These are phyloP conservation scores for Phytophthora pisi DNA, from an alignment of 352 stramenopile species.

Conservation along the genomic window DNA sequence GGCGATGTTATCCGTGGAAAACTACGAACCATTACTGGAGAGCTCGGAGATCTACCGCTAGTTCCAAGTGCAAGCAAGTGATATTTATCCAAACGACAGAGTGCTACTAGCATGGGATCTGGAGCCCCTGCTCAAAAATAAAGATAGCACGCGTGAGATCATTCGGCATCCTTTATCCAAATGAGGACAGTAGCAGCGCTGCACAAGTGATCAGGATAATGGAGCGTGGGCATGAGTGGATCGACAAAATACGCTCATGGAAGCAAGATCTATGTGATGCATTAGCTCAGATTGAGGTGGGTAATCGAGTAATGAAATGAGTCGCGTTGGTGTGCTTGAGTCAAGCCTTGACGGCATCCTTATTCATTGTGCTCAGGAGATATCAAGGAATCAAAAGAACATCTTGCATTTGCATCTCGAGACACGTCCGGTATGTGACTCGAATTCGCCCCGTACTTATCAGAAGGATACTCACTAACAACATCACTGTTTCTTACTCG, in stretches of 20 bases:
- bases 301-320: background rate
- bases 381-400: slow-evolving; percentile 40
- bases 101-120: slow-evolving; percentile 6
- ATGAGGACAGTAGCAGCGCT: slow-evolving; percentile 1
- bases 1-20: slow-evolving; percentile 81
- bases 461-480: background rate
- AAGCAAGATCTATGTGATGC: slow-evolving; percentile 14
- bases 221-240: slow-evolving; percentile 9
- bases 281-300: slow-evolving; percentile 33
- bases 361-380: slow-evolving; percentile 11
- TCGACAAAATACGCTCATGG: slow-evolving; percentile 13
- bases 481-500: background rate
- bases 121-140: slow-evolving; percentile 25
- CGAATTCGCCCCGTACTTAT: background rate
- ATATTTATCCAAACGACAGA: slow-evolving; percentile 24
- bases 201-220: slow-evolving; percentile 3
- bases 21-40: slow-evolving; percentile 78
- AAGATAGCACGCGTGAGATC: slow-evolving; percentile 9
- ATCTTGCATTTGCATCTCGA: slow-evolving; percentile 55
- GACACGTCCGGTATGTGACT: slow-evolving; percentile 39
- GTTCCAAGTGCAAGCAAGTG: background rate
- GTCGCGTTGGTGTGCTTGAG: background rate
- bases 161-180: background rate
- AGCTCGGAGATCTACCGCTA: slow-evolving; percentile 43
- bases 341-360: background rate